These are phyloP conservation scores for Yamadazyma mexicana DNA, from an alignment of 1,139 yeast species.

Conservation along the genomic window DNA sequence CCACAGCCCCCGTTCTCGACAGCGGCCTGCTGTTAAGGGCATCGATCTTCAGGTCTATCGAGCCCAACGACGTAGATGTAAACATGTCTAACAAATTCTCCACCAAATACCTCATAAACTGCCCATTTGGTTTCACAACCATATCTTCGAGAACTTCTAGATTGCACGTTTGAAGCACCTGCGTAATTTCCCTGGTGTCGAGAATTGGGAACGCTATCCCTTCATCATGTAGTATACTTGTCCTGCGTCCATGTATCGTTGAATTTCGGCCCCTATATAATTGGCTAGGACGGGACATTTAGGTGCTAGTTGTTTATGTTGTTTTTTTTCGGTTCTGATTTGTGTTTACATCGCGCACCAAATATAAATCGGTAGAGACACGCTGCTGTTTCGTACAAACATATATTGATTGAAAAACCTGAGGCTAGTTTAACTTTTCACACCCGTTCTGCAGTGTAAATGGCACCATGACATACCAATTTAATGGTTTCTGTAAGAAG, in stretches of 20 bases:
- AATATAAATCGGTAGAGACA: background rate
- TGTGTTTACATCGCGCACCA: background rate
- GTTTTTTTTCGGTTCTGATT: background rate
- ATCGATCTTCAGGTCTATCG: conserved; percentile 27
- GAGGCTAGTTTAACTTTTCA: conserved; percentile 19
- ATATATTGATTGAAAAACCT: no score
- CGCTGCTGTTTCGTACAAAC: background rate
- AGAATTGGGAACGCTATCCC: conserved; percentile 58
- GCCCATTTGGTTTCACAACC: conserved; percentile 63
- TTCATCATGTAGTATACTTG: conserved; percentile 22
- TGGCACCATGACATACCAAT: conserved; percentile 80
- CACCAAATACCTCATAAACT: conserved; percentile 59
- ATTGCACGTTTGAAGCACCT: conserved; percentile 64
- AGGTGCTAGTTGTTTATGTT: conserved; percentile 1
- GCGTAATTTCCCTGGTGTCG: conserved; percentile 61
- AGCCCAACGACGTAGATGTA: conserved; percentile 57
- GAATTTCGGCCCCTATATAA: conserved; percentile 15
- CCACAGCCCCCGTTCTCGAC: conserved; percentile 6
- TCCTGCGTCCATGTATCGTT: conserved; percentile 15
- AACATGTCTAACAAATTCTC: conserved; percentile 74
- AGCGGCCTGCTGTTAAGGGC: conserved; percentile 3
- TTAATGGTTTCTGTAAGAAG: conserved; percentile 86
- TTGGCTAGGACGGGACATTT: conserved; percentile 18
- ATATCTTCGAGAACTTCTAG: conserved; percentile 64
- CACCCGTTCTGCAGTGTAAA: conserved; percentile 85